These are phyloP conservation scores for Penicillium salamii DNA, from an alignment of 495 filamentous ascomycete genomes.

Conservation along the genomic window DNA sequence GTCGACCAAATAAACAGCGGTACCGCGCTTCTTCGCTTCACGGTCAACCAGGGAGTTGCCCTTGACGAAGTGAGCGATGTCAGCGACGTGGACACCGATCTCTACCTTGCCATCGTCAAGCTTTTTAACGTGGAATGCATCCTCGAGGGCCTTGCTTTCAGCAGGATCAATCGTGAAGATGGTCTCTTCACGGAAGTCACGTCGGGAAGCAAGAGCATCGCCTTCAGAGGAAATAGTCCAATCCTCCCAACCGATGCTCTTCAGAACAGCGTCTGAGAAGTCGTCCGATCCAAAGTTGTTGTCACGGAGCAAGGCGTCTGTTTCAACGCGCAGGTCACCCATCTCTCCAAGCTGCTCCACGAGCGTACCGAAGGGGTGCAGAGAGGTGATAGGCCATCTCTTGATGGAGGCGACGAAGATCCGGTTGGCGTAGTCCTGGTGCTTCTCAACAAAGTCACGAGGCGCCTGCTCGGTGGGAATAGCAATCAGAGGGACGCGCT, in stretches of 20 bases:
- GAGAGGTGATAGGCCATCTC: constrained; percentile 98
- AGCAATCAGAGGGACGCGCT: constrained; percentile 95
- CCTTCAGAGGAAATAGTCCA: constrained; percentile 84
- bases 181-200: constrained; percentile 86
- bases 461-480: constrained; percentile 98
- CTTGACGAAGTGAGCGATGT: constrained; percentile 97
- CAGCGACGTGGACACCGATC: constrained; percentile 91
- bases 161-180: constrained; percentile 90
- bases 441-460: constrained; percentile 96
- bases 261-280: constrained; percentile 92
- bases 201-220: constrained; percentile 72
- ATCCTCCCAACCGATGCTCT: constrained; percentile 86
- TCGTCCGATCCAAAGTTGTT: constrained; percentile 99
- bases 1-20: constrained; percentile 90
- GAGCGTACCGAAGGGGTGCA: constrained; percentile 96
- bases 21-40: constrained; percentile 97
- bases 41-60: constrained; percentile 92
- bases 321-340: constrained; percentile 95
- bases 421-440: constrained; percentile 93
- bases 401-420: constrained; percentile 99
- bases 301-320: constrained; percentile 91
- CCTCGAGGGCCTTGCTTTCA: constrained; percentile 78
- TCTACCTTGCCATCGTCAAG: constrained; percentile 82
- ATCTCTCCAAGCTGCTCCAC: constrained; percentile 97
- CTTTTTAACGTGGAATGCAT: constrained; percentile 86